Conservation (phyloP, 306 rosid species). For the Quercus berberidifolia region DNA sequence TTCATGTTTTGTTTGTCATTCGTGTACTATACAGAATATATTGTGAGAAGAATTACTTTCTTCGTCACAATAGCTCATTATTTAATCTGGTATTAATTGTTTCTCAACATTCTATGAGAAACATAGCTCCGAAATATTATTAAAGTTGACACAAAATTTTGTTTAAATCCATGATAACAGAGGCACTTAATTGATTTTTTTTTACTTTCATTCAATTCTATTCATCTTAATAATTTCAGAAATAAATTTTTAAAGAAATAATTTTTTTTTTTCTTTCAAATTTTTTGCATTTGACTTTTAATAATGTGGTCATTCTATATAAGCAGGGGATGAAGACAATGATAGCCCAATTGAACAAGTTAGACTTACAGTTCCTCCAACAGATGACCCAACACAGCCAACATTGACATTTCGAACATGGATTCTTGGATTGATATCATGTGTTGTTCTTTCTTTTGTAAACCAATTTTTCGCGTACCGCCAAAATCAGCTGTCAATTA, state of each 20-base stretch:
- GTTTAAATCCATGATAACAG: not conserved
- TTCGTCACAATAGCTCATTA: no score
- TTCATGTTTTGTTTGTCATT: not conserved
- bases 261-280: not conserved
- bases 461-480: conserved; percentile 74
- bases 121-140: not conserved
- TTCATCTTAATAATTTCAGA: not conserved
- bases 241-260: not conserved
- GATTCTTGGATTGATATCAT: conserved; percentile 63
- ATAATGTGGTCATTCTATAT: not conserved
- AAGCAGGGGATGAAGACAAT: conserved; percentile 40
- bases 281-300: not conserved
- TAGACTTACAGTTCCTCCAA: conserved; percentile 63
- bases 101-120: no score
- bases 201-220: not conserved
- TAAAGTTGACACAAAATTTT: not conserved
- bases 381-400: conserved; percentile 63
- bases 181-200: no score
- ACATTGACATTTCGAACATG: conserved; percentile 84
- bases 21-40: not conserved
- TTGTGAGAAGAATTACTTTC: no score
- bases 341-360: conserved; percentile 87
- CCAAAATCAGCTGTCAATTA: conserved; percentile 41
- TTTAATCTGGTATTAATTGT: no score
- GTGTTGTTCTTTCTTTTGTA: conserved; percentile 57